A percentile compares a stretch with the other conserved stretches of the same genome.
Conservation (phyloP, 257 asterid genomes). For the Nicotiana undulata region DNA sequence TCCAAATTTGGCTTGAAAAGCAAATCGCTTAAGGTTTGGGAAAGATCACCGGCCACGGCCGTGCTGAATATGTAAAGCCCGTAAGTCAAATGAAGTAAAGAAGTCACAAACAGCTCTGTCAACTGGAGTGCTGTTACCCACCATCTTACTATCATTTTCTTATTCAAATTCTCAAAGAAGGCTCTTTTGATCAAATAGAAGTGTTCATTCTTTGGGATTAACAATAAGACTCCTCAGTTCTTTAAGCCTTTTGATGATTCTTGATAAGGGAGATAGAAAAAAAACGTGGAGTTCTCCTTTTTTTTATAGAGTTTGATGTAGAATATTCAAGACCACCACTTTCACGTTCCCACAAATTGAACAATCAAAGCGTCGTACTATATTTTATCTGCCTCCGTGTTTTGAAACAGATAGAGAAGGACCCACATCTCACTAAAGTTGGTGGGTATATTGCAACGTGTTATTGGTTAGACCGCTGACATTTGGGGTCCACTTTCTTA, state of each 20-base stretch:
- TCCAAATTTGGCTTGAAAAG: constrained; percentile 50
- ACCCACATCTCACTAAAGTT: background rate
- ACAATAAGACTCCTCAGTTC: background rate
- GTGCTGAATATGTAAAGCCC: constrained; percentile 87
- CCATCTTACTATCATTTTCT: constrained; percentile 47
- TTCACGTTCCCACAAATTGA: constrained; percentile 21
- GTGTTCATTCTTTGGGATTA: background rate
- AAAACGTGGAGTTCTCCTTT: background rate
- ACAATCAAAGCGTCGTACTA: background rate
- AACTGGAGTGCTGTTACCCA: constrained; percentile 58
- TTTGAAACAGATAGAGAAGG: too few species aligned
- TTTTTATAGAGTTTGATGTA: background rate
- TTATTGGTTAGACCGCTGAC: background rate
- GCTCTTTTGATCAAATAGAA: background rate
- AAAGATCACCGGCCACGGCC: constrained; percentile 80
- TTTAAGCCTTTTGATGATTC: background rate
- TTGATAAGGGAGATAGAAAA: background rate
- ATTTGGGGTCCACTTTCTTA: too few species aligned
- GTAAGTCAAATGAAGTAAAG: constrained; percentile 68
- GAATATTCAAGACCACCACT: constrained; percentile 24
- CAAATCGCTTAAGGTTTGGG: constrained; percentile 51
- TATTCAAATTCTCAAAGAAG: too few species aligned
- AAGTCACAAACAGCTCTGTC: constrained; percentile 56
- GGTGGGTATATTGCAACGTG: constrained; percentile 35
- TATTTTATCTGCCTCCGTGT: background rate